Base-by-base conservation (phyloP, 371 early-diverging fungal species). In the Lichtheimia hyalospora region DNA sequence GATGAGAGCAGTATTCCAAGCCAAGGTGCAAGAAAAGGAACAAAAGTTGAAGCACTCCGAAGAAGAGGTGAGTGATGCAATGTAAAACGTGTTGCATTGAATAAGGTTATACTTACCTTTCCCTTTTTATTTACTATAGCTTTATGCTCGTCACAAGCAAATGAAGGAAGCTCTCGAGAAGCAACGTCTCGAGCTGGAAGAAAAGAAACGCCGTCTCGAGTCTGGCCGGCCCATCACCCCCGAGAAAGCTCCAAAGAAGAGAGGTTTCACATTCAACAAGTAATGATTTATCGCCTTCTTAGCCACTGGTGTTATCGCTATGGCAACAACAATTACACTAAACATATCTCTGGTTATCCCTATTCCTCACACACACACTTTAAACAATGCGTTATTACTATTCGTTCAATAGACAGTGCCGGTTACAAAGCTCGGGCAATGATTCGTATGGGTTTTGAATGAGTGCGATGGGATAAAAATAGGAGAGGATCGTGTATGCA, bases 1-100 rank as follows among this genome's bases (percentile, higher is more conserved):
- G 73, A 97, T 98, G 97, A 91, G 92, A 74, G 85, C 90, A 12
- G 97, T 98, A 40, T 97, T 98, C 91, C 93, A 95, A 73, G 95
- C 94, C 65, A 98, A 98, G 86, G 97, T 98, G 12, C 92, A 94
- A 61, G 98, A 98, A 75, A 97, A 97, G 84, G 97, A 97, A 72
- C 81, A 90, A 55, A 97, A 97, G 82, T 81, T 98, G 69, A 96
- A 95, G 81, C 95, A 95, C 68, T 89, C 91, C 24, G 98, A 98
- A 70, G 96, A 97, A 70, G 98, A 98, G 74, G 85, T 86, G 74
- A 63, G 54, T n/a, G 7, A 3, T 43, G n/a, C 13, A 18, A 7
- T 18, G 41, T 21, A 13, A 14, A 20, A 24, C 42, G 57, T 62
- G n/a, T 25, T 18, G 24, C 1, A 27, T 27, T 34, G 15, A 23